Base-by-base conservation (phyloP, 345 rosid genomes). In the Draba incana region DNA sequence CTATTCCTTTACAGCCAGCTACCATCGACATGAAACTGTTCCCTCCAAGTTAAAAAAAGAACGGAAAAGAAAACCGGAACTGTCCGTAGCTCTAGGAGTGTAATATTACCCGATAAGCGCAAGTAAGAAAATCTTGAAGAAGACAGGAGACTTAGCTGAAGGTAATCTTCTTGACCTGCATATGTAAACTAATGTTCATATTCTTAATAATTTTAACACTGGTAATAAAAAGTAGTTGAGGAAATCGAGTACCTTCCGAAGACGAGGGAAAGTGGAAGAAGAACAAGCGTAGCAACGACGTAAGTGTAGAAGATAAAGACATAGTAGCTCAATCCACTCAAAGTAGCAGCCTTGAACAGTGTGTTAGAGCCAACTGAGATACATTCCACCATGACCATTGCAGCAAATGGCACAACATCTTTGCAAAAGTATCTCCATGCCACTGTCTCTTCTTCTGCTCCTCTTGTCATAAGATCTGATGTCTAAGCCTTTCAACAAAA, bases 281-380 rank as follows among this genome's bases (percentile, higher is more conserved):
- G 65, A 4, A 33, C 66, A 54, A 70, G 58, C 2, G 80, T 59
- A 9, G 75, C 69, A 25, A 76, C 37, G 16, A 27, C 63, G 14
- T 62, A 72, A 41, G 71, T 10, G 55, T 78, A 82, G n/a, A 77
- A 46, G 43, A 78, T 27, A 64, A 69, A 82, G 57, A 75, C 70
- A 54, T 73, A 71, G 53, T 67, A 69, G 74, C 76, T 79, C 70
- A 81, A 47, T 33, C 83, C 81, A 48, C 68, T 69, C 33, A 47
- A 64, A 12, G 77, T 62, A 2, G 82, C 84, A 61, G 82, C 81
- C 35, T 80, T 83, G 70, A 50, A 83, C 1, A 75, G 72, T 15
- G 77, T 66, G 66, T 57, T 78, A 0, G 66, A 3, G 13, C 79
- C 80, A 8, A 83, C 81, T 4, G 48, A 76, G 5, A 24, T 16